Conservation (phyloP, 2,329 filamentous ascomycete species). For the Arthroderma sp. region DNA sequence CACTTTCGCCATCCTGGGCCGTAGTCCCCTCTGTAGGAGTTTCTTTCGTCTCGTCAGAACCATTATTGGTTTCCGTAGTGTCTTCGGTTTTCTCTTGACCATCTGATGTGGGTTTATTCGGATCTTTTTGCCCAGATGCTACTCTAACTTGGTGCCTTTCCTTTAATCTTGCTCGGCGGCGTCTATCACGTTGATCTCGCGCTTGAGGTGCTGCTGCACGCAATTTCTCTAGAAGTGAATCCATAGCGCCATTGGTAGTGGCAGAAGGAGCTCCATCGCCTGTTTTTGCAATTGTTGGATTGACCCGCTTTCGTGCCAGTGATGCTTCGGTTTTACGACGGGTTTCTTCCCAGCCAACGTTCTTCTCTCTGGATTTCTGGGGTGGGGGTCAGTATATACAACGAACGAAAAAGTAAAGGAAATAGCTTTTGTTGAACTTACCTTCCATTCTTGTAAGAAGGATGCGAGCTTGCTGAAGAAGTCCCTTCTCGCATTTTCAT, state of each 20-base stretch:
- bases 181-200: constrained; percentile 75
- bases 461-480: constrained; percentile 89
- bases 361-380: constrained; percentile 83
- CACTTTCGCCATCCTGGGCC: constrained; percentile 32
- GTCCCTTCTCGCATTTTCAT: constrained; percentile 84
- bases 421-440: constrained; percentile 23
- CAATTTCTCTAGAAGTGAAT: constrained; percentile 85
- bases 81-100: constrained; percentile 41
- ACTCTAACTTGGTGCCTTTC: constrained; percentile 81
- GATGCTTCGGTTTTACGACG: constrained; percentile 76
- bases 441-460: constrained; percentile 88
- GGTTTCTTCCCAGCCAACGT: constrained; percentile 66
- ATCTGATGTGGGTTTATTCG: constrained; percentile 47
- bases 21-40: constrained; percentile 22
- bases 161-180: constrained; percentile 76
- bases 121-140: constrained; percentile 79
- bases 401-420: constrained; percentile 4
- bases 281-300: constrained; percentile 52
- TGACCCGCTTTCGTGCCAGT: constrained; percentile 67
- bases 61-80: constrained; percentile 26
- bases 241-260: constrained; percentile 79
- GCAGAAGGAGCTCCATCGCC: constrained; percentile 45
- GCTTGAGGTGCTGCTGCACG: constrained; percentile 84
- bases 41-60: constrained; percentile 28
- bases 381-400: background rate